Conservation (phyloP, 331 rosid species). For the Acacia pycnantha region DNA sequence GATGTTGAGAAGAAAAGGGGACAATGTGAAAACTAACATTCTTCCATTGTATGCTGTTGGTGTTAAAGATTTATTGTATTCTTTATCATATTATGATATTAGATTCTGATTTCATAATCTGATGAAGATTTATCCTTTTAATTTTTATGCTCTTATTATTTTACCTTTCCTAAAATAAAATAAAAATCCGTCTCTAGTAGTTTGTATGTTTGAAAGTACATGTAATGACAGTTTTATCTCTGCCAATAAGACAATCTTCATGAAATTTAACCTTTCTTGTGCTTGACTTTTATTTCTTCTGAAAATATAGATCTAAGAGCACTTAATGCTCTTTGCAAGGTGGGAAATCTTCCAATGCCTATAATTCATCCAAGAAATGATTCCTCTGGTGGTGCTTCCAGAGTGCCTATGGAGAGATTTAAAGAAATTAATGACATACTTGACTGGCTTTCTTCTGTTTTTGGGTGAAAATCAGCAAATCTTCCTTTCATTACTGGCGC, state of each 20-base stretch:
- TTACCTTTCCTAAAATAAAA: no score
- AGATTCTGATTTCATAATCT: no score
- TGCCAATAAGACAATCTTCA: constrained; percentile 7
- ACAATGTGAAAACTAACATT: constrained; percentile 75
- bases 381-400: constrained; percentile 37
- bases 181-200: no score
- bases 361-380: constrained; percentile 34
- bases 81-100: no score
- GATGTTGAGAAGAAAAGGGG: constrained; percentile 66
- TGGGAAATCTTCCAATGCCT: constrained; percentile 78
- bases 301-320: constrained; percentile 75
- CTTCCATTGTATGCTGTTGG: constrained; percentile 83
- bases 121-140: no score
- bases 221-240: constrained; percentile 26
- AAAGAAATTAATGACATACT: constrained; percentile 74
- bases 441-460: constrained; percentile 79
- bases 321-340: constrained; percentile 56
- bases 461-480: no score
- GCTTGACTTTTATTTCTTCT: constrained; percentile 9
- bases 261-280: constrained; percentile 23
- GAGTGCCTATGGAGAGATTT: constrained; percentile 49
- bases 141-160: no score
- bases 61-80: no score
- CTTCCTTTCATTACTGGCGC: no score
- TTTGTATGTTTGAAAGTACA: constrained; percentile 38